Conservation (phyloP, 2,329 filamentous ascomycete genomes). For the Scedosporium dehoogii region DNA sequence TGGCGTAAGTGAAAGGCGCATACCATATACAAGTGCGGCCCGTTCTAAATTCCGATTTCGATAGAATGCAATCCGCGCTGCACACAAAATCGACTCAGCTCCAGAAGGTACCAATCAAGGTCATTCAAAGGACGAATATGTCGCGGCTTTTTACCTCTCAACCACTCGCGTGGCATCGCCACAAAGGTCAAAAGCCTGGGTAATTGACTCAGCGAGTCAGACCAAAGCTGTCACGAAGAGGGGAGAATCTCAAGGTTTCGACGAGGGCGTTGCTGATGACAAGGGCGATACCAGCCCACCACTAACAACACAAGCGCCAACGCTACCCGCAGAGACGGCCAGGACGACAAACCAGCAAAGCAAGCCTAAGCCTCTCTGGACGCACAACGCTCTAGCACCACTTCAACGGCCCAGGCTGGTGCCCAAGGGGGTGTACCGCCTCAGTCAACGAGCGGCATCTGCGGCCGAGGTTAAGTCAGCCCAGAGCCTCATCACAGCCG, state of each 20-base stretch:
- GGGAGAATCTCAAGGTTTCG: background rate
- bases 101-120: background rate
- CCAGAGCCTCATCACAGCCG: background rate
- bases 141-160: background rate
- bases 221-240: background rate
- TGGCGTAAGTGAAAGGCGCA: background rate
- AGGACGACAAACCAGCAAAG: background rate
- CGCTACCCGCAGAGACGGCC: background rate
- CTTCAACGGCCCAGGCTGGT: background rate
- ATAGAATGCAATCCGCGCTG: background rate
- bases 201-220: background rate
- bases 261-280: background rate
- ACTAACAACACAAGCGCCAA: background rate
- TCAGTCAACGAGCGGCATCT: background rate
- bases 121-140: background rate
- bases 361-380: background rate
- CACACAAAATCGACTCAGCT: background rate
- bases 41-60: background rate
- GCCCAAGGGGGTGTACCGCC: background rate
- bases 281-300: background rate
- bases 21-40: background rate
- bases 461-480: background rate
- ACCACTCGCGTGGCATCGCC: background rate
- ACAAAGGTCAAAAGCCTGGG: background rate
- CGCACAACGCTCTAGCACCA: background rate